Percentiles rank a stretch among this genome's conserved stretches.
Conservation (phyloP, 1,139 yeast species). For the Candida sp. region DNA sequence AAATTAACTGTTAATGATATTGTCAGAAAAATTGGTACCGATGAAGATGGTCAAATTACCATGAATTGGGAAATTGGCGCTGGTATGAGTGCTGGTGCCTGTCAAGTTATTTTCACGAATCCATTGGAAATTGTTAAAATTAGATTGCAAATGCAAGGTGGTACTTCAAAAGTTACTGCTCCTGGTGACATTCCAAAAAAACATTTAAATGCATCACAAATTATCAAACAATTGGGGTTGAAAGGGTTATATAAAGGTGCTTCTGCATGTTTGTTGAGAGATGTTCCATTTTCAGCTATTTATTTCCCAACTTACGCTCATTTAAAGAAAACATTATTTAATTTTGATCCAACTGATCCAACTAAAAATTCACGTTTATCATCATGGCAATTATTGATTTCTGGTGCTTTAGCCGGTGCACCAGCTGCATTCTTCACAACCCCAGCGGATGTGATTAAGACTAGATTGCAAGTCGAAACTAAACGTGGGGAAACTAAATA, state of each 20-base stretch:
- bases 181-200: conserved; percentile 49
- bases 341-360: conserved; percentile 69
- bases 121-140: conserved; percentile 96
- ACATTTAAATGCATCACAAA: conserved; percentile 60
- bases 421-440: conserved; percentile 97
- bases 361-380: conserved; percentile 50
- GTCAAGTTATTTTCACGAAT: conserved; percentile 95
- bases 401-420: conserved; percentile 97
- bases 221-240: conserved; percentile 77
- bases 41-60: conserved; percentile 55
- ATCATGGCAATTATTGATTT: conserved; percentile 77
- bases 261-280: conserved; percentile 86
- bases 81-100: conserved; percentile 94
- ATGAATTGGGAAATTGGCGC: conserved; percentile 76
- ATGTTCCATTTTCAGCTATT: conserved; percentile 95
- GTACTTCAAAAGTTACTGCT: conserved; percentile 39
- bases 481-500: conserved; percentile 76
- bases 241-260: conserved; percentile 92
- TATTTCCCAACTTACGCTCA: conserved; percentile 98
- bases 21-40: conserved; percentile 71
- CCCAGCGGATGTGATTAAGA: conserved; percentile 95
- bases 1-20: conserved; percentile 93
- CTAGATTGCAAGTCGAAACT: conserved; percentile 87
- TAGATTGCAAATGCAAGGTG: conserved; percentile 91
- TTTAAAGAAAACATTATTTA: conserved; percentile 76